Percentiles rank a stretch among this genome's conserved stretches.
Conservation (phyloP, 2,329 filamentous ascomycete species). For the Parafenestella ontariensis region DNA sequence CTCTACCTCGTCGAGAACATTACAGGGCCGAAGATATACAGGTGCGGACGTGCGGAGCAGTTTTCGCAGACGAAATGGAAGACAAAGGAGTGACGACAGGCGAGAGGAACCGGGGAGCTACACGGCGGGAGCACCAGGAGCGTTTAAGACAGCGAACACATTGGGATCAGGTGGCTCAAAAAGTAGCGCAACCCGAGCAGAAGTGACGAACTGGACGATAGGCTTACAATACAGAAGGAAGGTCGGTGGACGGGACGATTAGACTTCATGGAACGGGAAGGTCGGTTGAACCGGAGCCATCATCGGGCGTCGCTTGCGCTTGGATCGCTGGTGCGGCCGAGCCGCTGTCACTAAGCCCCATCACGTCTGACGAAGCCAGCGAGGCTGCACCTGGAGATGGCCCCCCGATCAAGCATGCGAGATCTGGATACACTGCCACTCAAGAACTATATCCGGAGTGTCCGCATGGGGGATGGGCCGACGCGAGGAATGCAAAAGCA, state of each 20-base stretch:
- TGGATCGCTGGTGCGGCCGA: slow-evolving; percentile 10
- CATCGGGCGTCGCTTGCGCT: slow-evolving; percentile 22
- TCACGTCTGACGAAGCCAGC: slow-evolving; percentile 6
- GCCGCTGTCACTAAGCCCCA: not conserved
- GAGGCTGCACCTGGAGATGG: slow-evolving; percentile 8
- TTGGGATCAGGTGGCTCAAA: slow-evolving; percentile 4
- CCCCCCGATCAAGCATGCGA: not conserved
- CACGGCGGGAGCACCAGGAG: not conserved
- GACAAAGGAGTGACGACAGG: slow-evolving; percentile 47
- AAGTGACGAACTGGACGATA: not conserved
- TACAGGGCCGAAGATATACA: slow-evolving; percentile 7
- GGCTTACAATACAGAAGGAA: not conserved
- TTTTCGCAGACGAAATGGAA: slow-evolving; percentile 12
- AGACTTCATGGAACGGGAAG: slow-evolving; percentile 21
- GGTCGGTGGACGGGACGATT: slow-evolving; percentile 1
- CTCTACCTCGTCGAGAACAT: slow-evolving; percentile 12
- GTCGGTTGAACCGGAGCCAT: slow-evolving; percentile 17
- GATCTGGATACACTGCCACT: not conserved
- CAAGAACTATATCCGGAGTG: not conserved
- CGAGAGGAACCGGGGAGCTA: slow-evolving; percentile 15
- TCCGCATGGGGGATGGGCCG: not conserved
- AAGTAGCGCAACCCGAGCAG: slow-evolving; percentile 1
- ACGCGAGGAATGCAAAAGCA: not conserved
- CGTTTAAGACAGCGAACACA: slow-evolving; percentile 9
- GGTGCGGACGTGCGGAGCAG: slow-evolving; percentile 3